Evolutionary conservation across 352 stramenopile species (phyloP), one percentile per base, ranked within the genome.

Genomic region (Phytopythium vexans): DNA sequence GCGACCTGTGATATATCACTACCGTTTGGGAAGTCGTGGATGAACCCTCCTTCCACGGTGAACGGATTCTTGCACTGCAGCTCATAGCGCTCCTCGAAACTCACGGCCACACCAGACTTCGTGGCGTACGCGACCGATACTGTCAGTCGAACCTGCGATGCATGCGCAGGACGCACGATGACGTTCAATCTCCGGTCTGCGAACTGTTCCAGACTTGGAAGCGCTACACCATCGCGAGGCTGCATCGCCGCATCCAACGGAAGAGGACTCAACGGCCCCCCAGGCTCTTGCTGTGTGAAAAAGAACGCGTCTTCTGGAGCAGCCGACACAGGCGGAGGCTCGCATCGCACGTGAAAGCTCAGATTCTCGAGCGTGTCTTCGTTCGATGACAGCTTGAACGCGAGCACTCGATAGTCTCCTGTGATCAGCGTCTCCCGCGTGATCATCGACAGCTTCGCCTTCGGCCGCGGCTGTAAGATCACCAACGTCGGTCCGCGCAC

Each of bases 381-480:
- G 44, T 89, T 84, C 0, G 80, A 70, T 44, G 68, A 61, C 9
- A 93, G 44, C 43, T 73, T 54, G 53, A 93, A 88, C 12, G 63
- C 63, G 49, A 91, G 63, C 34, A 86, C 67, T 9, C 79, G 77
- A 49, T 79, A 91, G 39, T 93, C 82, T 10, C 80, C 78, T 1
- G 74, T 68, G 32, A 93, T 63, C 12, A 93, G 58, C 4, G 66
- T 56, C 32, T 86, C 64, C n/a, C 69, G 68, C 12, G 82, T 82
- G 15, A 79, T 33, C 41, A 88, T 69, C n/a, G 52, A 56, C 6
- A 93, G 47, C 33, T 68, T 76, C 0, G 82, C 82, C 45, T 88
- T 88, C 0, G 82, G 77, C 15, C 79, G 75, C 45, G 82, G 82
- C 49, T 89, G 82, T 15, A 89, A 40, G 51, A 92, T 85, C 39